phyloP scores from a whole-genome alignment of 495 filamentous ascomycete genomes.

The Polyplosphaeria fusca region DNA sequence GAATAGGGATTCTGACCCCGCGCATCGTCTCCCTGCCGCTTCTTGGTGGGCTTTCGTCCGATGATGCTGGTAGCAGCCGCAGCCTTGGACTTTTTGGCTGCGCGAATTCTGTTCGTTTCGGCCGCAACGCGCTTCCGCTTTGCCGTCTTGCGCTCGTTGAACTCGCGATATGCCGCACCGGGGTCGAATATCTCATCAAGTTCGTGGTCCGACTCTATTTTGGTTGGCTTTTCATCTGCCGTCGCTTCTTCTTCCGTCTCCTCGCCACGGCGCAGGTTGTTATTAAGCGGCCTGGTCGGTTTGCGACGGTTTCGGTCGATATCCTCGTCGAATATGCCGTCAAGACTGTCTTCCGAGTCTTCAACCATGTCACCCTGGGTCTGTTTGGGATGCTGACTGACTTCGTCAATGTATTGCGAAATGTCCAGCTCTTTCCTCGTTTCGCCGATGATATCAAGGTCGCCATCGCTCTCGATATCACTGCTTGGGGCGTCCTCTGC shows the following conservation, averaged over 20 bases:
- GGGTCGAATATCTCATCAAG: slow-evolving; percentile 43
- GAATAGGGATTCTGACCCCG: not conserved
- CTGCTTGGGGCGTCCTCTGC: slow-evolving; percentile 10
- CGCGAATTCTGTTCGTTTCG: slow-evolving; percentile 49
- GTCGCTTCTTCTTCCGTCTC: not conserved
- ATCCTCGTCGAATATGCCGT: slow-evolving; percentile 9
- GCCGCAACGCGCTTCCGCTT: slow-evolving; percentile 54
- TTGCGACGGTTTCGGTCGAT: not conserved
- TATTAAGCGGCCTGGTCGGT: not conserved
- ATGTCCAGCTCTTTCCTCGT: slow-evolving; percentile 13
- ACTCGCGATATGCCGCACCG: slow-evolving; percentile 55
- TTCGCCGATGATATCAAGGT: slow-evolving; percentile 17
- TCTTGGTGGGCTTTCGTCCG: slow-evolving; percentile 30
- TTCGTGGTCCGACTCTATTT: slow-evolving; percentile 5
- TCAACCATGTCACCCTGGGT: slow-evolving; percentile 21
- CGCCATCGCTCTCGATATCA: slow-evolving; percentile 11
- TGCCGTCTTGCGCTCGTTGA: slow-evolving; percentile 56
- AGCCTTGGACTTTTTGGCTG: slow-evolving; percentile 28
- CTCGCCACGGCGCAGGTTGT: not conserved
- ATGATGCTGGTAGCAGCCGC: slow-evolving; percentile 42
- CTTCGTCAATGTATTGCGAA: slow-evolving; percentile 15
- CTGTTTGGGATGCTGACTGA: slow-evolving; percentile 12
- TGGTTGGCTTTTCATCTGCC: not conserved
- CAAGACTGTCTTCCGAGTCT: slow-evolving; percentile 26
- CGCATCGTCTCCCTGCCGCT: not conserved